Conservation (phyloP, 2,329 filamentous ascomycete genomes). For the Hysterium pulicare region DNA sequence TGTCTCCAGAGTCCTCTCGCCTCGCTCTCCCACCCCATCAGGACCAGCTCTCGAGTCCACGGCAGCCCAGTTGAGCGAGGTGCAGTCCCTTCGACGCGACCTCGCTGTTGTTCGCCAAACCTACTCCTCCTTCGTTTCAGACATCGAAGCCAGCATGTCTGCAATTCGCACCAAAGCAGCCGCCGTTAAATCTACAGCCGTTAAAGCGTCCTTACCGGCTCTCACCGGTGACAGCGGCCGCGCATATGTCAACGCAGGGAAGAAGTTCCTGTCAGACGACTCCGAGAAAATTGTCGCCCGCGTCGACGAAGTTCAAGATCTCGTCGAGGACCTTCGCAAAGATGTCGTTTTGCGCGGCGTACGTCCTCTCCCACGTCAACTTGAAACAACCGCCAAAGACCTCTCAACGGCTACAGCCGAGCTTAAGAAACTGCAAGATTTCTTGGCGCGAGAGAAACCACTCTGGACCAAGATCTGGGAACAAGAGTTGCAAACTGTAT, state of each 20-base stretch:
- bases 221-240: constrained; percentile 77
- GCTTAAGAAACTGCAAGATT: constrained; percentile 91
- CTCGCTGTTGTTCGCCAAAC: constrained; percentile 89
- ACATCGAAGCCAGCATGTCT: constrained; percentile 84
- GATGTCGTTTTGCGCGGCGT: constrained; percentile 93
- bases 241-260: constrained; percentile 78
- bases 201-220: constrained; percentile 66
- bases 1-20: constrained; percentile 31
- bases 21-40: constrained; percentile 23
- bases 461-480: constrained; percentile 99
- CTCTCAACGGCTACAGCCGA: constrained; percentile 78
- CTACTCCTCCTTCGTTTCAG: constrained; percentile 84
- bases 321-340: constrained; percentile 94
- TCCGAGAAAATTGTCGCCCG: constrained; percentile 86
- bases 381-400: constrained; percentile 86
- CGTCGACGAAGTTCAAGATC: constrained; percentile 95
- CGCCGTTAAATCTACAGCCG: constrained; percentile 72
- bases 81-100: constrained; percentile 80
- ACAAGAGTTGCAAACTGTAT: constrained; percentile 92
- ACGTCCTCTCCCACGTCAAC: constrained; percentile 81
- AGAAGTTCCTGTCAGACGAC: constrained; percentile 81
- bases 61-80: constrained; percentile 66
- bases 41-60: constrained; percentile 33
- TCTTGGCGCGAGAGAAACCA: constrained; percentile 86
- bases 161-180: constrained; percentile 76